These are phyloP conservation scores for Nyssa sinensis DNA, from an alignment of 148 eudicot genomes.

Conservation along the genomic window DNA sequence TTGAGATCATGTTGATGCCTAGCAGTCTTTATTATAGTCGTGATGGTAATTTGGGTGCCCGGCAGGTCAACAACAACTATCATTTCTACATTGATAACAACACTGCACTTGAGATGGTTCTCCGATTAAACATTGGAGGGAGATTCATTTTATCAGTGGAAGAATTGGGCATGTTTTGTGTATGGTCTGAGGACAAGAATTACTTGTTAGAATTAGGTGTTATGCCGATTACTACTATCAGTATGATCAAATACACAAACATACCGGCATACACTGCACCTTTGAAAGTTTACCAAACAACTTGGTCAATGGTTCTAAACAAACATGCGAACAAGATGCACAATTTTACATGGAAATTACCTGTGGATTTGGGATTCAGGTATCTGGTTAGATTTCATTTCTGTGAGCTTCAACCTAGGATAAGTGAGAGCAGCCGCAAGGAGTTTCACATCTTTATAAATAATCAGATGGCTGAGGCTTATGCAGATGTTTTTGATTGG, in stretches of 20 bases:
- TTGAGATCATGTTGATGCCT: slow-evolving; percentile 45
- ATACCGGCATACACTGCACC: slow-evolving; percentile 32
- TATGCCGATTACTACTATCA: slow-evolving; percentile 4
- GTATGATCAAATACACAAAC: slow-evolving; percentile 7
- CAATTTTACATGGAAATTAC: slow-evolving; percentile 31
- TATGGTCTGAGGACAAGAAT: slow-evolving; percentile 22
- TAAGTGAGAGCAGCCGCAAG: no score
- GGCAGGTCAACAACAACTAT: slow-evolving; percentile 15
- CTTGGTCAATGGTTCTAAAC: slow-evolving; percentile 6
- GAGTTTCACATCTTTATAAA: slow-evolving; percentile 27
- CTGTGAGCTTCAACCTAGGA: no score
- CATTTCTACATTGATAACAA: slow-evolving; percentile 7
- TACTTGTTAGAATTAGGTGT: slow-evolving; percentile 5
- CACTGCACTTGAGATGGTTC: slow-evolving; percentile 36
- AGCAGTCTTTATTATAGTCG: slow-evolving; percentile 26
- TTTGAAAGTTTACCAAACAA: slow-evolving; percentile 27
- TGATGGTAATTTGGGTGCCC: not conserved
- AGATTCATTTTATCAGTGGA: not conserved
- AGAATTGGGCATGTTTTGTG: slow-evolving; percentile 24
- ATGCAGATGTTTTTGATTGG: slow-evolving; percentile 17
- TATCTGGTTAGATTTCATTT: no score
- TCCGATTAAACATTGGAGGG: slow-evolving; percentile 32
- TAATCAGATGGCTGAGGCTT: slow-evolving; percentile 18
- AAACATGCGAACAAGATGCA: not conserved
- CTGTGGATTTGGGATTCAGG: slow-evolving; percentile 38